Base-by-base conservation (phyloP, 495 filamentous ascomycete species). In the Evernia prunastri region DNA sequence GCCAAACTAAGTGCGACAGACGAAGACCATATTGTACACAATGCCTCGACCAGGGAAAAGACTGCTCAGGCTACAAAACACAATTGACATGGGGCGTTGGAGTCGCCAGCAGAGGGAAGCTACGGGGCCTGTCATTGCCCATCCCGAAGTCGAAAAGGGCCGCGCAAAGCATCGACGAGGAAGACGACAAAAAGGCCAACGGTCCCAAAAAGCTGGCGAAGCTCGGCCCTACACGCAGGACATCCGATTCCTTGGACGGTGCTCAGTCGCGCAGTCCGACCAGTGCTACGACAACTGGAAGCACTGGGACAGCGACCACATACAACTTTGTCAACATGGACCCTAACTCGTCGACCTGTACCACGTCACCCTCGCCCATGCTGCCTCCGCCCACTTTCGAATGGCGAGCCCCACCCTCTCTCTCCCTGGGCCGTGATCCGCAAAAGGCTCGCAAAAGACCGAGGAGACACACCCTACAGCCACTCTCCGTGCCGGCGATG, bases 61-160 rank as follows among this genome's bases (percentile, higher is more conserved):
- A 96, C 73, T 98, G 94, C 79, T 91, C 90, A 51, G 94, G 94
- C 65, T 98, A 98, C 80, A 94, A 95, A 77, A 97, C 94, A 27
- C 90, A 92, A 56, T 83, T 98, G 78, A 98, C 94, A 42, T 98
- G 94, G 94, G 94, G 93, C 17, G 89, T 98, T 42, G 94, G 94
- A 31, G 94, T 98, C 66, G 94, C 94, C 45, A 97, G 93, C 73
- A 86, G 94, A 67, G 94, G 94, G 65, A 98, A 98, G 79, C 84
- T 98, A 63, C 84, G 94, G 58, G 94, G 94, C 20, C 75, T 96
- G 64, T 89, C 92, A 51, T 78, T 95, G 29, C 94, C 94, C 25
- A 86, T 98, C 63, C 85, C 87, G 13, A 89, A 88, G 69, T 83
- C 87, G 40, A 71, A 70, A 47, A 74, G 71, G 58, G 66, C 71